Base-by-base conservation (phyloP, 345 rosid species). In the Firmiana major region DNA sequence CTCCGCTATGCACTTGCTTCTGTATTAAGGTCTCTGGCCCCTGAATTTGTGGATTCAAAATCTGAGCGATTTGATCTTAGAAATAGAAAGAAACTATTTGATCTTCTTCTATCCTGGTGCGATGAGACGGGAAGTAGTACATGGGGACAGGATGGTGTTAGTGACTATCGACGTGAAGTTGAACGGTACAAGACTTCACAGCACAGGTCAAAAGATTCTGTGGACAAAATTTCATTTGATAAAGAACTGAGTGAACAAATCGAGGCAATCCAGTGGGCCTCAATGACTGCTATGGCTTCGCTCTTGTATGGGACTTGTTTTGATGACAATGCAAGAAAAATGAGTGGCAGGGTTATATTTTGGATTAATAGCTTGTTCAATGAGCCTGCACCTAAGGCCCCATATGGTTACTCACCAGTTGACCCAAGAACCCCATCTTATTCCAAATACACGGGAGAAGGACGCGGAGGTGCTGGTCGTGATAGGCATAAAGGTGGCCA, bases 261-360 rank as follows among this genome's bases (percentile, higher is more conserved):
- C 36, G 98, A 96, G 88, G 93, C 97, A 68, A 91, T 92, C 66
- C 99, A 96, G 84, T 96, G 97, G 98, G 98, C 97, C 78, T 92
- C 97, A 36, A 86, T 92, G 95, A 91, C 89, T 89, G 98, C 99
- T 57, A 91, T 96, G 91, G 97, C 98, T 79, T 96, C 98, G 48
- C 94, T 96, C 76, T 85, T 96, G 66, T 91, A 96, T 83, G 99
- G 99, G 54, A 93, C 95, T 48, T 96, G 99, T 82, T 96, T 96
- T 88, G 98, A 96, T 82, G 99, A 96, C 85, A 93, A 91, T 87
- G 97, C 98, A 26, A 91, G 98, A 84, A 96, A 93, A 88, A 96
- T 93, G 99, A 89, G 95, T 80, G 99, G 99, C 72, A 87, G 98
- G 77, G 92, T 96, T 79, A 91, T 96, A 81, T 87, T 89, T 80